Evolutionary conservation across 108 stramenopile genomes (phyloP).

Genomic region (Nannochloropsis gaditana): DNA sequence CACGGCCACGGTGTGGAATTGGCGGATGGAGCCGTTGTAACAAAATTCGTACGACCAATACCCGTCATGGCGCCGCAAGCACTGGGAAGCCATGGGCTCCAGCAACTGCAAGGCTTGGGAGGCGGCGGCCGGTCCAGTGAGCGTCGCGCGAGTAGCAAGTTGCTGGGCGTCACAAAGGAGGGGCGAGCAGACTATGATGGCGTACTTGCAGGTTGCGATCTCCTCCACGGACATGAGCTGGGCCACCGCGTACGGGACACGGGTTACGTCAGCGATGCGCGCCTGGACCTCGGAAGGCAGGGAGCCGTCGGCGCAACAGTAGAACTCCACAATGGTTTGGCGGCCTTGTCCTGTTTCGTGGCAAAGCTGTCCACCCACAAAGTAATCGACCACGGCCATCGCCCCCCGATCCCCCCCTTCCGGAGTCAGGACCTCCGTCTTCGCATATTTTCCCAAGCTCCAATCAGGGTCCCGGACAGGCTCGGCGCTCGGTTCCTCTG

Average conservation of each 20-base stretch:
- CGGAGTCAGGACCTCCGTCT: background rate
- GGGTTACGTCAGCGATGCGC: background rate
- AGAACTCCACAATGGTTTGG: background rate
- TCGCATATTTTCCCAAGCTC: background rate
- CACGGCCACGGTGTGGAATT: background rate
- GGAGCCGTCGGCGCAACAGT: background rate
- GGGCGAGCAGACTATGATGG: constrained; percentile 4
- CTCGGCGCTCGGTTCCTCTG: background rate
- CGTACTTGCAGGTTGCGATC: background rate
- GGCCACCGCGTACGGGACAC: background rate
- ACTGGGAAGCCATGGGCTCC: background rate
- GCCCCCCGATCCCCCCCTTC: background rate
- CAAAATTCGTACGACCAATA: constrained; percentile 20
- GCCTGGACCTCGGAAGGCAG: background rate
- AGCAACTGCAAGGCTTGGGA: constrained; percentile 3
- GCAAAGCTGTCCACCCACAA: background rate
- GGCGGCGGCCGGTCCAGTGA: background rate
- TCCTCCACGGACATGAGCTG: background rate
- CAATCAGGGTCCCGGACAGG: background rate
- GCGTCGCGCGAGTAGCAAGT: background rate
- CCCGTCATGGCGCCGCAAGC: background rate
- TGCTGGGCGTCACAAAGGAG: background rate
- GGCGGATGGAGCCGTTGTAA: background rate
- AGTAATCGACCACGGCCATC: background rate
- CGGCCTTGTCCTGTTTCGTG: background rate